Evolutionary conservation across 2,329 filamentous ascomycete species (phyloP), one percentile per base, ranked within the genome.

Genomic region (Penicillium sp.): DNA sequence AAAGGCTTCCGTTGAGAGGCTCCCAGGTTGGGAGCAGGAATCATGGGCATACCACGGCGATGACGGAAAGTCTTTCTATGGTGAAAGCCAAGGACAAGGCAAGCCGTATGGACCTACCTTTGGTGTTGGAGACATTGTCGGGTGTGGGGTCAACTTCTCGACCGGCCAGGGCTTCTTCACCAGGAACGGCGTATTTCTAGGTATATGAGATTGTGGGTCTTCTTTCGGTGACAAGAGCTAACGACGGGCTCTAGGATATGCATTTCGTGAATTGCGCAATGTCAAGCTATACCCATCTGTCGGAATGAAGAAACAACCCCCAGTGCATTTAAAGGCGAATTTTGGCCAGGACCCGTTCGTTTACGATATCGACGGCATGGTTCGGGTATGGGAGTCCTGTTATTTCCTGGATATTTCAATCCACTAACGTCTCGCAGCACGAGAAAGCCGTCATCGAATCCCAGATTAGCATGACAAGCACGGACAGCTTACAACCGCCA

Each of bases 341-440:
- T 87, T 88, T 70, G 86, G 86, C 33, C 84, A 85, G 73, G 84
- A 83, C 52, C 89, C 90, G 3, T 98, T 98, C 73, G 83, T 91
- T 45, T 99, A 89, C 76, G 90, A 97, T 72, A 98, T 99, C 65
- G 91, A 97, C 74, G 84, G 85, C 58, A 85, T 95, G 82, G 88
- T 96, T 79, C 84, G 83, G 79, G 90, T 90, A 82, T 68, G 83
- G 76, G 1, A 22, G 19, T 10, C 3, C 19, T 13, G 11, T 42
- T 11, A 1, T 9, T 11, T 0, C 39, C 16, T 24, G 10, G 14
- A 27, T 16, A 44, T 63, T 11, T 3, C 35, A 52, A 58, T 52
- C 47, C 31, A 11, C 64, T 19, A 27, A 27, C 11, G 7, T 13
- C 3, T 14, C 62, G 59, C 68, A 90, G 85, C 78, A 81, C 64